These are phyloP conservation scores for Phytophthora megakarya DNA, from an alignment of 352 stramenopile genomes.

Conservation along the genomic window DNA sequence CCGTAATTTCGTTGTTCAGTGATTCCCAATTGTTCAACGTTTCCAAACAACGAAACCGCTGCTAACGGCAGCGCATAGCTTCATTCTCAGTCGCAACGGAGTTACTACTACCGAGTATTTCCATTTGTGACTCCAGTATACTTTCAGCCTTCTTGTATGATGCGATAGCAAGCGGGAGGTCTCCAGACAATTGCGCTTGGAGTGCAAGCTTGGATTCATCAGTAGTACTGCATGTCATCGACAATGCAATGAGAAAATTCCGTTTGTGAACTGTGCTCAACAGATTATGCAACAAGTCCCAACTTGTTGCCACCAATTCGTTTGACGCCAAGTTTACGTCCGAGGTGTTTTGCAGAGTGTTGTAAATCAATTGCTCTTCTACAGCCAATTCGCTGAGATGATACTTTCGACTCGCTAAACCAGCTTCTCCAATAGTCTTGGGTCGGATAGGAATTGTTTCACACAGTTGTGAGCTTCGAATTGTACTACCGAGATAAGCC, in stretches of 20 bases:
- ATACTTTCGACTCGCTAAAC: conserved; percentile 62
- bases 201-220: conserved; percentile 66
- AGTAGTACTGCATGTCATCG: conserved; percentile 53
- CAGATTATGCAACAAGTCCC: conserved; percentile 81
- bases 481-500: conserved; percentile 56
- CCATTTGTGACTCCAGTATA: conserved; percentile 46
- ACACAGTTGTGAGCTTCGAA: conserved; percentile 36
- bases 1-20: conserved; percentile 49
- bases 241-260: conserved; percentile 66
- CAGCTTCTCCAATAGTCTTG: conserved; percentile 53
- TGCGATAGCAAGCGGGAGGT: conserved; percentile 68
- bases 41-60: conserved; percentile 66
- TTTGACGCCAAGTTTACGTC: conserved; percentile 9
- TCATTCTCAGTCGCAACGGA: conserved; percentile 43
- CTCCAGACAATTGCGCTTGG: conserved; percentile 66
- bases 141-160: conserved; percentile 76
- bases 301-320: conserved; percentile 41
- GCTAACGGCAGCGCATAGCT: conserved; percentile 62
- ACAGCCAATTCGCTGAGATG: conserved; percentile 66
- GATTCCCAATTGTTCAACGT: conserved; percentile 74
- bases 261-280: conserved; percentile 66
- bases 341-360: conserved; percentile 10
- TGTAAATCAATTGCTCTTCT: conserved; percentile 66
- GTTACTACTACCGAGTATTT: conserved; percentile 40
- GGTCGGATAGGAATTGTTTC: conserved; percentile 43